phyloP scores from a whole-genome alignment of 164 flowering plant species.

The Aristolochia contorta region DNA sequence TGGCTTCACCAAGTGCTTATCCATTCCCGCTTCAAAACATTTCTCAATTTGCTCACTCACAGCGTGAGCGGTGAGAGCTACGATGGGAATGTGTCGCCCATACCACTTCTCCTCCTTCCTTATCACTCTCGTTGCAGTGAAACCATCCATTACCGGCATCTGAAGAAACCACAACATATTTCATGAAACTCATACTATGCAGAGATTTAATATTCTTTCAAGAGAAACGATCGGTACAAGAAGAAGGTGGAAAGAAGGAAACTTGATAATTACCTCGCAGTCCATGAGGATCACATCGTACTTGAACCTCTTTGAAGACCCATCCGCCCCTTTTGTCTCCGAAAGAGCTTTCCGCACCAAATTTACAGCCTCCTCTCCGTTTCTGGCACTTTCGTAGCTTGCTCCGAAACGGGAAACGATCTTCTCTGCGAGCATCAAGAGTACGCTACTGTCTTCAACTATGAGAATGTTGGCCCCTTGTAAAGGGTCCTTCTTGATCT shows the following conservation, averaged over 20 bases:
- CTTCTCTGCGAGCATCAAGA: constrained; percentile 14
- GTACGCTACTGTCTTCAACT: constrained; percentile 36
- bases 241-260: not conserved
- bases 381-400: constrained; percentile 21
- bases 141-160: constrained; percentile 64
- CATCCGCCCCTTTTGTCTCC: constrained; percentile 1
- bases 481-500: constrained; percentile 15
- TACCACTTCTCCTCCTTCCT: constrained; percentile 28
- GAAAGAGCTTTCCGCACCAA: constrained; percentile 19
- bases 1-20: constrained; percentile 35
- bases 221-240: no score
- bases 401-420: constrained; percentile 35
- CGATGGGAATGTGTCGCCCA: constrained; percentile 35
- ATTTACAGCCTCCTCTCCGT: constrained; percentile 45
- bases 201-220: not conserved
- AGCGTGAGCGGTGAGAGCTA: constrained; percentile 43
- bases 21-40: constrained; percentile 44
- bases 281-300: constrained; percentile 33
- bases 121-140: constrained; percentile 42
- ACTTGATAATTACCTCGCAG: constrained; percentile 3
- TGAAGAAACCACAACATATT: constrained; percentile 5
- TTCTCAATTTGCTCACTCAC: constrained; percentile 14
- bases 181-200: not conserved
- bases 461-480: constrained; percentile 49
- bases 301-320: constrained; percentile 17